Evolutionary conservation across 169 alveolate species (phyloP).

Genomic region (Plasmodium inui): DNA sequence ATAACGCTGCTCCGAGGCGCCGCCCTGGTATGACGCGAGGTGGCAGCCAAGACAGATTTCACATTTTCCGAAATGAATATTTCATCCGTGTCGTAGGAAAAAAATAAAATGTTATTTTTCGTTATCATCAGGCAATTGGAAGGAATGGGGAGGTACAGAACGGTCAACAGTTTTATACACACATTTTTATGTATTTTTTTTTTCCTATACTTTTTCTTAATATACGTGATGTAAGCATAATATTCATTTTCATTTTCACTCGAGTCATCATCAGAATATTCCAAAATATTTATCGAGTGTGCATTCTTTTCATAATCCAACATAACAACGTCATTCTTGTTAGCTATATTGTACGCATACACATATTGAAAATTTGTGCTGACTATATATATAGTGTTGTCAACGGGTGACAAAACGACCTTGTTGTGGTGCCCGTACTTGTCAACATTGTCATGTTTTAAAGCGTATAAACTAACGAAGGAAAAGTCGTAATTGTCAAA

Average conservation of each 20-base stretch:
- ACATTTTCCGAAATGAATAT: constrained; percentile 69
- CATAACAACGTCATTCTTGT: constrained; percentile 34
- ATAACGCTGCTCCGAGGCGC: neutral
- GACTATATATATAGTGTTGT: constrained; percentile 70
- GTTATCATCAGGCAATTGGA: constrained; percentile 66
- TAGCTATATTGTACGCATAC: constrained; percentile 36
- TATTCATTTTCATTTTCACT: constrained; percentile 76
- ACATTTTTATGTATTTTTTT: constrained; percentile 45
- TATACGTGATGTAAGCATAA: constrained; percentile 75
- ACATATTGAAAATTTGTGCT: constrained; percentile 61
- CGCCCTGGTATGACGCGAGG: neutral
- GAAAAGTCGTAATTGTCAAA: constrained; percentile 68
- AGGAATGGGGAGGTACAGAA: constrained; percentile 57
- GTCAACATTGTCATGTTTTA: constrained; percentile 15
- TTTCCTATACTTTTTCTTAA: constrained; percentile 56
- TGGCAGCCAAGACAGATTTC: constrained; percentile 21
- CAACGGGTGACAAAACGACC: constrained; percentile 58
- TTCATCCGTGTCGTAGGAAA: constrained; percentile 63
- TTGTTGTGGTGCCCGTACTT: constrained; percentile 40
- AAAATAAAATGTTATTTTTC: constrained; percentile 69
- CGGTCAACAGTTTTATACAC: constrained; percentile 45
- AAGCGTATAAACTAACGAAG: constrained; percentile 45
- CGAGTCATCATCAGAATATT: constrained; percentile 49
- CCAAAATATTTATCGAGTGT: constrained; percentile 38
- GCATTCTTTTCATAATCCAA: constrained; percentile 62